Conservation (phyloP, 2,329 filamentous ascomycete species). For the Colletotrichum sp. region DNA sequence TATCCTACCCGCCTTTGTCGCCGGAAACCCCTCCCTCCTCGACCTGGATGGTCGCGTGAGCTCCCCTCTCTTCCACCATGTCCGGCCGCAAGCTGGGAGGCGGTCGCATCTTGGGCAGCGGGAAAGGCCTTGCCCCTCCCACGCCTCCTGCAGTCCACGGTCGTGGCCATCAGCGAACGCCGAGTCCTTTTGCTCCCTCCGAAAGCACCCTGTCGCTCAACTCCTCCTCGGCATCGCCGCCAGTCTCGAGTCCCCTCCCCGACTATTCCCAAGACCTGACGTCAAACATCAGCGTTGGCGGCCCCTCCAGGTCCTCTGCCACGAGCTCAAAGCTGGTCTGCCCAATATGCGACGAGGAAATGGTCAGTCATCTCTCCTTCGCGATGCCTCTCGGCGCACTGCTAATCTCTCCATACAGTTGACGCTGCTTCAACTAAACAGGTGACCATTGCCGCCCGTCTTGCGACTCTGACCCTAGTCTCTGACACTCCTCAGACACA, state of each 20-base stretch:
- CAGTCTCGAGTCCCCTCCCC: conserved; percentile 65
- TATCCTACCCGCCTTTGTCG: background rate
- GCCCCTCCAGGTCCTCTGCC: conserved; percentile 58
- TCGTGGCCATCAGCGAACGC: conserved; percentile 42
- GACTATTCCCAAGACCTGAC: conserved; percentile 79
- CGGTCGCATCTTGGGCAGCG: conserved; percentile 88
- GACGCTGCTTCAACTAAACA: conserved; percentile 90
- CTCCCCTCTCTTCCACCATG: conserved; percentile 57
- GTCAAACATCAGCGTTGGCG: conserved; percentile 76
- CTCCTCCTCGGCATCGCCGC: conserved; percentile 72
- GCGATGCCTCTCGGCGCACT: background rate
- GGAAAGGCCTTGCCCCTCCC: conserved; percentile 78
- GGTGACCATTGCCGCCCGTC: conserved; percentile 42
- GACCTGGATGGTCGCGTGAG: conserved; percentile 17
- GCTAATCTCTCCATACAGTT: conserved; percentile 60
- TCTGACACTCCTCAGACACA: conserved; percentile 44
- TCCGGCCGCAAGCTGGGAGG: conserved; percentile 87
- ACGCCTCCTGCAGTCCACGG: conserved; percentile 38
- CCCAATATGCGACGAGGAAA: conserved; percentile 98
- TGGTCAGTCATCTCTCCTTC: conserved; percentile 63
- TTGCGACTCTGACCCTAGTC: conserved; percentile 1
- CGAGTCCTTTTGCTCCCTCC: conserved; percentile 58
- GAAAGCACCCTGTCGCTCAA: conserved; percentile 79
- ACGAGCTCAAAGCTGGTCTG: conserved; percentile 78
- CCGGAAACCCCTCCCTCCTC: background rate